These are phyloP conservation scores for Yamadazyma sp. DNA, from an alignment of 1,139 yeast genomes.

Conservation along the genomic window DNA sequence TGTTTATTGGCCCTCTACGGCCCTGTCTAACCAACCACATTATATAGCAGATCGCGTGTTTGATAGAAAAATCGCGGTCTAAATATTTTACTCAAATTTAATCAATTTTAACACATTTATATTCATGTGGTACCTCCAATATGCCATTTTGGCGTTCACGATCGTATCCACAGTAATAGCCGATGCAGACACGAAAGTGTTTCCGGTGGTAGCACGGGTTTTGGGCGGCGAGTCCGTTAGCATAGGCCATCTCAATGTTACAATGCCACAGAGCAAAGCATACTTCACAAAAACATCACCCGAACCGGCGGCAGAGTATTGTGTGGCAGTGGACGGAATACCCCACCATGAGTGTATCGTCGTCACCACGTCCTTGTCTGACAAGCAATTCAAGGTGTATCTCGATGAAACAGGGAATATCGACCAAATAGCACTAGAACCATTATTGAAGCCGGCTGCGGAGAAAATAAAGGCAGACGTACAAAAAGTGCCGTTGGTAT, in stretches of 20 bases:
- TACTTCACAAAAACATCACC: background rate
- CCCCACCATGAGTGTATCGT: conserved; percentile 33
- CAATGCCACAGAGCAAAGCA: background rate
- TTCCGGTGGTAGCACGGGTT: background rate
- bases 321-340: conserved; percentile 33
- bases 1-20: too few species aligned
- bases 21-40: too few species aligned
- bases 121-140: background rate
- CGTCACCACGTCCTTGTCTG: conserved; percentile 10
- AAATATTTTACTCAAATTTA: too few species aligned
- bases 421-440: conserved; percentile 14
- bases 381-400: conserved; percentile 15
- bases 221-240: background rate
- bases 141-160: background rate
- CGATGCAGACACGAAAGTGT: background rate
- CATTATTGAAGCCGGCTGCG: background rate
- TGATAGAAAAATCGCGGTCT: too few species aligned
- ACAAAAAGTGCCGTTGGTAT: conserved; percentile 1
- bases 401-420: conserved; percentile 18
- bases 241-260: background rate
- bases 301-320: conserved; percentile 14
- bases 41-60: too few species aligned
- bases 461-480: background rate
- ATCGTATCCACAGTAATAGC: background rate
- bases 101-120: too few species aligned